Evolutionary conservation across 345 rosid species (phyloP).

Genomic region (Erucastrum elatum): DNA sequence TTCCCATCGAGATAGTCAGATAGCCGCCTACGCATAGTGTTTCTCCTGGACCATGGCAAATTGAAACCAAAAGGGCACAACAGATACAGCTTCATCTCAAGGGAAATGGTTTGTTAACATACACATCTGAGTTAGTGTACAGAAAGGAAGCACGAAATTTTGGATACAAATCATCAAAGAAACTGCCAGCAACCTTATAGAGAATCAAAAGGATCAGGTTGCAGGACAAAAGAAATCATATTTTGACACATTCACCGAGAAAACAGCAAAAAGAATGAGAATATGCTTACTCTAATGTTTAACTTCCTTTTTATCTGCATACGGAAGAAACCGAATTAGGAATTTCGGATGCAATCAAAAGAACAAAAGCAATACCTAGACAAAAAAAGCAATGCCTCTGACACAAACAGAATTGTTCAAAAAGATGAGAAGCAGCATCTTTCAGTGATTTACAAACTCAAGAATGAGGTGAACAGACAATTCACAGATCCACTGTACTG

Average conservation of each 20-base stretch:
- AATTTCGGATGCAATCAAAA: constrained; percentile 54
- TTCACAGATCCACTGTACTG: too few relatives aligned
- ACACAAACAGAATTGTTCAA: too few relatives aligned
- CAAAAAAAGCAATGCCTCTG: constrained; percentile 23
- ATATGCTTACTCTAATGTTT: constrained; percentile 68
- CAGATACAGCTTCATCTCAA: neutral
- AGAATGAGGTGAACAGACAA: too few relatives aligned
- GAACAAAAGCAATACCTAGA: constrained; percentile 52
- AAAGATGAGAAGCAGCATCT: too few relatives aligned
- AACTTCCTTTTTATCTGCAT: constrained; percentile 64
- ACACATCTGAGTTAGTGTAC: too few relatives aligned
- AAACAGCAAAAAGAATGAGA: neutral
- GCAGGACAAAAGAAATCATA: neutral
- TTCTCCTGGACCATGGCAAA: constrained; percentile 57
- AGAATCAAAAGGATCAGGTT: too few relatives aligned
- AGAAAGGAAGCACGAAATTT: too few relatives aligned
- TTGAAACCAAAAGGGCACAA: constrained; percentile 6
- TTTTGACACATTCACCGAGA: neutral
- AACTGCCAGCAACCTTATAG: neutral
- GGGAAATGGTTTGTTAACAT: neutral
- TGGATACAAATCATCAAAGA: constrained; percentile 45
- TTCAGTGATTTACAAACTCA: too few relatives aligned
- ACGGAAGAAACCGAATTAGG: constrained; percentile 76
- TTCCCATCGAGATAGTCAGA: constrained; percentile 55
- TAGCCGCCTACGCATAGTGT: too few relatives aligned